phyloP scores from a whole-genome alignment of 2,329 filamentous ascomycete genomes.

The Pseudodiploospora longispora region DNA sequence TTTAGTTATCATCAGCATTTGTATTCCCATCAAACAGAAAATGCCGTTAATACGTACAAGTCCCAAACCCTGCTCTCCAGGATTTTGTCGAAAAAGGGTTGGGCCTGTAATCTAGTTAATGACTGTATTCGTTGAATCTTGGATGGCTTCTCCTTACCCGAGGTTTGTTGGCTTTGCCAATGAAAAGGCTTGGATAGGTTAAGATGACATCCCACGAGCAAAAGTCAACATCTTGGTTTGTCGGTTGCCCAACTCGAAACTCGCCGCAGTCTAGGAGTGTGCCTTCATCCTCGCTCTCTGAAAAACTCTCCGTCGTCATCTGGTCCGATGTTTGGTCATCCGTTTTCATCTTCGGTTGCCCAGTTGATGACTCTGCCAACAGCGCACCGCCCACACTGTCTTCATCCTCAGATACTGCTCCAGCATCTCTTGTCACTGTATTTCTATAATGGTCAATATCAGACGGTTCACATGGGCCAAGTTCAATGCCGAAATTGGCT shows the following conservation, averaged over 20 bases:
- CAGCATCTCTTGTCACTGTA: too few relatives aligned
- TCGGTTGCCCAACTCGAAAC: conserved; percentile 17
- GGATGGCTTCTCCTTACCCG: conserved; percentile 24
- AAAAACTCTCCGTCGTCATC: too few relatives aligned
- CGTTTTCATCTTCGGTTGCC: too few relatives aligned
- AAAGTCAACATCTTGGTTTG: conserved; percentile 27
- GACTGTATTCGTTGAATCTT: background rate
- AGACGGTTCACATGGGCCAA: background rate
- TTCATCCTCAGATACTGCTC: too few relatives aligned
- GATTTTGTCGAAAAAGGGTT: conserved; percentile 49
- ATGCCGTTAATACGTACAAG: conserved; percentile 41
- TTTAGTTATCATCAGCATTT: conserved; percentile 20
- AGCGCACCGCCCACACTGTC: too few relatives aligned
- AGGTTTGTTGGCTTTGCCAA: conserved; percentile 43
- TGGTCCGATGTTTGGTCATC: too few relatives aligned
- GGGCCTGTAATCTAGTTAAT: conserved; percentile 24
- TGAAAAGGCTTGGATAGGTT: conserved; percentile 52
- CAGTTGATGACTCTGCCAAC: too few relatives aligned
- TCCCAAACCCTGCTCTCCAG: conserved; percentile 62
- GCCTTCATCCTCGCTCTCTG: too few relatives aligned
- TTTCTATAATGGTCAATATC: too few relatives aligned
- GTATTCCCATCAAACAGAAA: background rate
- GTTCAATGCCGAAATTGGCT: conserved; percentile 11
- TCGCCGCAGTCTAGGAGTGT: conserved; percentile 13
- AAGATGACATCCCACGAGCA: conserved; percentile 45